Evolutionary conservation across 345 rosid species (phyloP).

Genomic region (Isatis tinctoria): DNA sequence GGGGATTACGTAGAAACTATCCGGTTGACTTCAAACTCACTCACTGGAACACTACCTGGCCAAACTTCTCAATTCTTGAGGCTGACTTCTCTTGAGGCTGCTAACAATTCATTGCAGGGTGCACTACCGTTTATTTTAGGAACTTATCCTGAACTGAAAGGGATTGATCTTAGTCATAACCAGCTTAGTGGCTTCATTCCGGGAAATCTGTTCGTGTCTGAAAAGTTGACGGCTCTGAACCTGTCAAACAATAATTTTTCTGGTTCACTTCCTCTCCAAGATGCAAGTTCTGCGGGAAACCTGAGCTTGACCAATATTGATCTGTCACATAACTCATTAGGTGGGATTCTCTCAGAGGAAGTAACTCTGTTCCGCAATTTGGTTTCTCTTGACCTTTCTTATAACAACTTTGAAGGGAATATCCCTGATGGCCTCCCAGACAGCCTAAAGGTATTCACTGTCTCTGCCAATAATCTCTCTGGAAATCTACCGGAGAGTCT

Average conservation of each 20-base stretch:
- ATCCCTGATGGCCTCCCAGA: constrained; percentile 63
- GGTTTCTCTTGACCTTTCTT: constrained; percentile 58
- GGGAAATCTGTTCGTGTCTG: constrained; percentile 54
- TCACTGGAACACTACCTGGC: constrained; percentile 60
- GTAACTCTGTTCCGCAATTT: constrained; percentile 44
- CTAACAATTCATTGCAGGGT: constrained; percentile 68
- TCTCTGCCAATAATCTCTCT: constrained; percentile 75
- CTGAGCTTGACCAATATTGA: constrained; percentile 59
- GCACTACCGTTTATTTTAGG: constrained; percentile 54
- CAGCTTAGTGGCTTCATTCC: constrained; percentile 51
- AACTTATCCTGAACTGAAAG: constrained; percentile 59
- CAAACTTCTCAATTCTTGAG: constrained; percentile 74
- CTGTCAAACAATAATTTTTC: constrained; percentile 70
- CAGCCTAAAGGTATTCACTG: constrained; percentile 51
- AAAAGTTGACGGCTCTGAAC: constrained; percentile 53
- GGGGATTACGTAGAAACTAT: constrained; percentile 74
- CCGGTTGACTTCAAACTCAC: constrained; percentile 65
- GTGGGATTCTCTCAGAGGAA: constrained; percentile 50
- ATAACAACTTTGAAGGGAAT: constrained; percentile 63
- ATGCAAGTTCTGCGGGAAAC: constrained; percentile 36
- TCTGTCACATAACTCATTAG: constrained; percentile 64
- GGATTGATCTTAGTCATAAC: constrained; percentile 71
- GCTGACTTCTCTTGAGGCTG: constrained; percentile 53
- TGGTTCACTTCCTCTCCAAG: constrained; percentile 63
- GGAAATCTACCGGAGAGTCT: constrained; percentile 67